These are phyloP conservation scores for Knufia petricola DNA, from an alignment of 2,329 filamentous ascomycete species.

Conservation along the genomic window DNA sequence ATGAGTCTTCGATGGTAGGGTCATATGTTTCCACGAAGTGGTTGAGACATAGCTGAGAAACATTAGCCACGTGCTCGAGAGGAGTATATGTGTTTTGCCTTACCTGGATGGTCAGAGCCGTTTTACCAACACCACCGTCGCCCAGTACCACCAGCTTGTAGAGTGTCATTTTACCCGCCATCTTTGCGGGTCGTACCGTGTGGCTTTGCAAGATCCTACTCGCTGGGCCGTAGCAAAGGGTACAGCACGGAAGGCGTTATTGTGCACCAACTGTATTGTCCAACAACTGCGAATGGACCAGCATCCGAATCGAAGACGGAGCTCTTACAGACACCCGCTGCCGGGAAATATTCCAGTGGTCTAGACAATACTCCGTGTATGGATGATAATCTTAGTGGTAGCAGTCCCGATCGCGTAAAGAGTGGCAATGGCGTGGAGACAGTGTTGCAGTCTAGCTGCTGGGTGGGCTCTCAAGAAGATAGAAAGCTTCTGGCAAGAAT, in stretches of 20 bases:
- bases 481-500: not conserved
- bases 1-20: conserved; percentile 59
- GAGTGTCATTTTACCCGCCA: conserved; percentile 89
- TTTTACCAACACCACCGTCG: conserved; percentile 90
- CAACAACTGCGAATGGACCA: not conserved
- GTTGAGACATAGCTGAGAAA: conserved; percentile 72
- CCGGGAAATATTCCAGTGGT: not conserved
- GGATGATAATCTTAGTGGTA: not conserved
- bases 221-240: not conserved
- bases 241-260: not conserved
- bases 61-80: conserved; percentile 3
- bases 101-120: conserved; percentile 77
- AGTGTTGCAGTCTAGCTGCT: not conserved
- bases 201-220: not conserved
- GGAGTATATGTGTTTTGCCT: conserved; percentile 1
- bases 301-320: not conserved
- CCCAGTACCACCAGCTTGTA: conserved; percentile 94
- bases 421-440: not conserved
- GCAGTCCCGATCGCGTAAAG: not conserved
- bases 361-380: too few relatives aligned
- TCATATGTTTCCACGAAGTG: conserved; percentile 93
- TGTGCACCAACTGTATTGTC: not conserved
- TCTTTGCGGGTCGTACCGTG: conserved; percentile 33
- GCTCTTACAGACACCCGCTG: not conserved
- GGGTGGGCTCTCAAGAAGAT: not conserved